Percentiles rank a stretch among this genome's conserved stretches.
phyloP scores from a whole-genome alignment of 2,329 filamentous ascomycete genomes.

The Dryadomyces sulphureus region DNA sequence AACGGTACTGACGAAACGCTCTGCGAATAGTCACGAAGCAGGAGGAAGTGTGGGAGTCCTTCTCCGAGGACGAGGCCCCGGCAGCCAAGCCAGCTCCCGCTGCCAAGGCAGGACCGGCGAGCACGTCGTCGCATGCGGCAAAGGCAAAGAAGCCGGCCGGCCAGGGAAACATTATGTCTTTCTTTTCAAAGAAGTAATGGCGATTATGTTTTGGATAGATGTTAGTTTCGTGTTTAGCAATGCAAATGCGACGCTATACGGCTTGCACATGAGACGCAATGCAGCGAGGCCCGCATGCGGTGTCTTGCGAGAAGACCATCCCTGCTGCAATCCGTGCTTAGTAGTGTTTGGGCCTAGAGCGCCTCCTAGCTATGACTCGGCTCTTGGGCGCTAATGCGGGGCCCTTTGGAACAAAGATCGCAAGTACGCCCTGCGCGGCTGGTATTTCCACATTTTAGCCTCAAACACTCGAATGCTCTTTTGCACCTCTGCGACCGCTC shows the following conservation, averaged over 20 bases:
- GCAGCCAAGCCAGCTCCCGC: conserved; percentile 29
- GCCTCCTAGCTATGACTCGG: too few relatives aligned
- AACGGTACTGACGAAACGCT: not conserved
- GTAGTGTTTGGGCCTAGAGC: too few relatives aligned
- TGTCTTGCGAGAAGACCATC: too few relatives aligned
- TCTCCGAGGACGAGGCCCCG: conserved; percentile 71
- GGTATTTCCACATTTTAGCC: not conserved
- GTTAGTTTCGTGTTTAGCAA: too few relatives aligned
- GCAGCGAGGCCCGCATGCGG: too few relatives aligned
- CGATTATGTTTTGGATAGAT: not conserved
- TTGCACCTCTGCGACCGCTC: not conserved
- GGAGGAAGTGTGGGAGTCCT: conserved; percentile 77
- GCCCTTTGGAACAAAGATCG: not conserved
- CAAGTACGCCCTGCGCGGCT: too few relatives aligned
- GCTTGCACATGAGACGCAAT: too few relatives aligned
- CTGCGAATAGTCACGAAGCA: conserved; percentile 83
- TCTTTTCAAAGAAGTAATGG: conserved; percentile 65
- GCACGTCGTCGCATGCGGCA: conserved; percentile 27
- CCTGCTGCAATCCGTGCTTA: too few relatives aligned
- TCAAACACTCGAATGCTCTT: not conserved
- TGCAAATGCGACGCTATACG: too few relatives aligned
- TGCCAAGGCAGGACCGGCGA: conserved; percentile 29
- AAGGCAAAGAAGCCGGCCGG: conserved; percentile 41
- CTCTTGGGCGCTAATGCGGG: not conserved
- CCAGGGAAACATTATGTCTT: conserved; percentile 81